A percentile compares a stretch with the other conserved stretches of the same genome.
Conservation (phyloP, 768 basidiomycete species). For the Vararia minispora region DNA sequence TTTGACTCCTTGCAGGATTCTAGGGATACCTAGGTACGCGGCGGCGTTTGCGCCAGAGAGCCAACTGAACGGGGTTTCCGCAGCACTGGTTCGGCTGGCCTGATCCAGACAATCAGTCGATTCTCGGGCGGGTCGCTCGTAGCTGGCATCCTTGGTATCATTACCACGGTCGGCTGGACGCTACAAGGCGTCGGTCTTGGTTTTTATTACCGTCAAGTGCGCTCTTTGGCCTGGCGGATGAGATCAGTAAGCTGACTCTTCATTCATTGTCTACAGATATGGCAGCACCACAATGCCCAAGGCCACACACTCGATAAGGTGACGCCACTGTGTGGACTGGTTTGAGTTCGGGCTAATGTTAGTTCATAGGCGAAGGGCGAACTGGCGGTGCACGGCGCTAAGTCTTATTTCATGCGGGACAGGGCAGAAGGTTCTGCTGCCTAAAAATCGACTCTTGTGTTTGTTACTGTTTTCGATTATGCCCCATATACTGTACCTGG, state of each 20-base stretch:
- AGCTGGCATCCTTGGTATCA: constrained; percentile 69
- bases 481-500: background rate
- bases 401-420: constrained; percentile 84
- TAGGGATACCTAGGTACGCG: constrained; percentile 86
- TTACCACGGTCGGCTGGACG: constrained; percentile 82
- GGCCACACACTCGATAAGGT: constrained; percentile 88
- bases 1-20: constrained; percentile 46
- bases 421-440: constrained; percentile 17
- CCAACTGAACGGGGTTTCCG: background rate
- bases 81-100: constrained; percentile 89
- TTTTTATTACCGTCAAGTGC: constrained; percentile 69
- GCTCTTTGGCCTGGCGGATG: constrained; percentile 16
- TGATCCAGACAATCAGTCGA: constrained; percentile 86
- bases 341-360: constrained; percentile 4
- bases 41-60: too few relatives aligned
- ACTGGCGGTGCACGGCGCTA: constrained; percentile 74
- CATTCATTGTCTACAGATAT: constrained; percentile 39
- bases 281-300: constrained; percentile 66
- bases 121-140: constrained; percentile 61
- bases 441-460: constrained; percentile 1
- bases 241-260: constrained; percentile 1
- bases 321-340: constrained; percentile 3
- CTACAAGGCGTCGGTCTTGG: constrained; percentile 77
- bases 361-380: constrained; percentile 65
- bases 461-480: background rate